phyloP scores from a whole-genome alignment of 495 filamentous ascomycete species.

The Talaromyces liani region DNA sequence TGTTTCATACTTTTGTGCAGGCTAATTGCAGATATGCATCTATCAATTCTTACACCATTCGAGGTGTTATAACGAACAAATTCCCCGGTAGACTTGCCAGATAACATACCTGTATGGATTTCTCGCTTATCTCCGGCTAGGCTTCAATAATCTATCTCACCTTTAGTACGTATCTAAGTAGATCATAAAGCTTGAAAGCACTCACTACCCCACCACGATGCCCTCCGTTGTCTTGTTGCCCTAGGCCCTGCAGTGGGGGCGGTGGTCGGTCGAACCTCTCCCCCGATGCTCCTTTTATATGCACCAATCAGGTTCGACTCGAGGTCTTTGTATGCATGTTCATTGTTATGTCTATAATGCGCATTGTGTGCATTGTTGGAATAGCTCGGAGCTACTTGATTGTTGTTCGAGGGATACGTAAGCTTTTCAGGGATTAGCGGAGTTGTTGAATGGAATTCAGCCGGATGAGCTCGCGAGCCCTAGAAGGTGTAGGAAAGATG shows the following conservation, averaged over 20 bases:
- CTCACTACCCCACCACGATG: too few relatives aligned
- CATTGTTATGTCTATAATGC: not conserved
- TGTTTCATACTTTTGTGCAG: too few relatives aligned
- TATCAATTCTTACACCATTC: too few relatives aligned
- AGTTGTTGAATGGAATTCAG: not conserved
- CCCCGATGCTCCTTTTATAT: not conserved
- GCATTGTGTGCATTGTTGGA: not conserved
- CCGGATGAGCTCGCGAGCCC: not conserved
- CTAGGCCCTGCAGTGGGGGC: not conserved
- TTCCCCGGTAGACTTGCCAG: too few relatives aligned
- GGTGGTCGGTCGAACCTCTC: not conserved
- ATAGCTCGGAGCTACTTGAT: not conserved
- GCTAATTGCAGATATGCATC: too few relatives aligned
- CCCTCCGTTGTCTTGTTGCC: not conserved
- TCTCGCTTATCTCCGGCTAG: too few relatives aligned
- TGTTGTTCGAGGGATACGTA: not conserved
- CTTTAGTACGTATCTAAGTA: too few relatives aligned
- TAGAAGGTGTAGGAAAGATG: not conserved
- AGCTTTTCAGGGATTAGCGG: not conserved
- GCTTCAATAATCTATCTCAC: too few relatives aligned
- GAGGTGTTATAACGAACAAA: too few relatives aligned
- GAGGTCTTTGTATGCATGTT: not conserved
- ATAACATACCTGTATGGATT: too few relatives aligned
- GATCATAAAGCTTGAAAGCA: too few relatives aligned
- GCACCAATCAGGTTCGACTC: not conserved